Base-by-base conservation (phyloP, 164 flowering plant species). In the Piper longum region DNA sequence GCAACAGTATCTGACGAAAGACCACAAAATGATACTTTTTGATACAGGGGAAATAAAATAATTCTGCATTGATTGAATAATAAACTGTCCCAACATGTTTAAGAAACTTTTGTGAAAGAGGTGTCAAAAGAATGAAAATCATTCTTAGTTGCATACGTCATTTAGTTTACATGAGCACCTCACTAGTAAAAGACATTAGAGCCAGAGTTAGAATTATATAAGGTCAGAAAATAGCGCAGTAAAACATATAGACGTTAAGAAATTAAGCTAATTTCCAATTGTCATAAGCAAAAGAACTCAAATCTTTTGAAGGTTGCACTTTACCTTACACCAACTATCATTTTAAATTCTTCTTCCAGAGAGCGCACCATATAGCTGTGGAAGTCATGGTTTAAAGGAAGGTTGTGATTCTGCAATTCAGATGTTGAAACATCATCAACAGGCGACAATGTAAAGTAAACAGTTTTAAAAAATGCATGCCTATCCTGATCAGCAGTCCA, bases 361-460 rank as follows among this genome's bases (percentile, higher is more conserved):
- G 99, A 90, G 40, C 95, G 99, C 71, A 93, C 70, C 99, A 93
- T 93, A 63, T 93, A 93, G 85, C 87, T 84, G 74, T 93, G 99
- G 67, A 93, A 93, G 78, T 93, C 99, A 76, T 93, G 90, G 73
- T 79, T 93, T 64, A 62, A 57, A 2, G 85, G 67, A 64, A 93
- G 95, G 76, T 93, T 78, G 95, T 93, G 97, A 67, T 88, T 93
- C 99, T 90, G 95, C 80, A 67, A 79, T 62, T 65, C 70, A 48
- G 14, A 44, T 1, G 48, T 9, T 44, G 6, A 44, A 48, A 9
- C 52, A 48, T 9, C 52, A 48, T 48, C 52, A 48, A 14, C 14
- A 48, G 52, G 52, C 11, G 14, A 48, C 52, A 5, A 48, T 48
- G 3, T 2, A 9, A 48, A 9, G 6, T 9, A 5, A 5, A 44